Evolutionary conservation across 495 filamentous ascomycete species (phyloP).

Genomic region (Penicillium mononematosum): DNA sequence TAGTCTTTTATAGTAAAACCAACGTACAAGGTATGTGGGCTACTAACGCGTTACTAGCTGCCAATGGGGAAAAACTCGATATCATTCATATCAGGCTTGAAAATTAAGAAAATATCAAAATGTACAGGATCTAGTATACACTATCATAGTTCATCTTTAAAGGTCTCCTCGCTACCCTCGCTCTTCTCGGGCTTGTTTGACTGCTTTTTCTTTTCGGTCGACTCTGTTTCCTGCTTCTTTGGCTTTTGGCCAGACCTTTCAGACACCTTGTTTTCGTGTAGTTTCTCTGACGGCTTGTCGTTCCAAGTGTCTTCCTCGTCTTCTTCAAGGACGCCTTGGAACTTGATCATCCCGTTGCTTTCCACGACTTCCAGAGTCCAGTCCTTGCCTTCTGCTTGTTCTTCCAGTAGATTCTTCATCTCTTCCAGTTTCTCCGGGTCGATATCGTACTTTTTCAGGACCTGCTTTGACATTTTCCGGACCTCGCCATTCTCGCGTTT

Average conservation of each 20-base stretch:
- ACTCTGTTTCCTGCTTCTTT: slow-evolving; percentile 1
- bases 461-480: slow-evolving; percentile 53
- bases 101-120: background rate
- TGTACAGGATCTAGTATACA: slow-evolving; percentile 15
- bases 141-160: slow-evolving; percentile 55
- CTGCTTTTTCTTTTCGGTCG: slow-evolving; percentile 20
- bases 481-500: slow-evolving; percentile 58
- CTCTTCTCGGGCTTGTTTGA: slow-evolving; percentile 20
- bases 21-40: background rate
- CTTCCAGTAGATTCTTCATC: slow-evolving; percentile 55
- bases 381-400: slow-evolving; percentile 41
- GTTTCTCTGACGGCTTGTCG: slow-evolving; percentile 17
- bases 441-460: slow-evolving; percentile 68
- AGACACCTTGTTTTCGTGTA: background rate
- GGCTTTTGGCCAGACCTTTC: background rate
- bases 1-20: background rate
- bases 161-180: slow-evolving; percentile 51
- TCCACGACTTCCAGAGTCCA: slow-evolving; percentile 51
- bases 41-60: background rate
- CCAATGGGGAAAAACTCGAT: background rate
- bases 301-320: slow-evolving; percentile 33
- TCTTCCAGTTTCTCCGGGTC: slow-evolving; percentile 64
- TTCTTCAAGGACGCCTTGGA: slow-evolving; percentile 38
- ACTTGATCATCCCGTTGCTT: slow-evolving; percentile 50
- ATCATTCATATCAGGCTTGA: background rate